phyloP scores from a whole-genome alignment of 805 yeast species.

The Kodamaea kaohsiungensis region DNA sequence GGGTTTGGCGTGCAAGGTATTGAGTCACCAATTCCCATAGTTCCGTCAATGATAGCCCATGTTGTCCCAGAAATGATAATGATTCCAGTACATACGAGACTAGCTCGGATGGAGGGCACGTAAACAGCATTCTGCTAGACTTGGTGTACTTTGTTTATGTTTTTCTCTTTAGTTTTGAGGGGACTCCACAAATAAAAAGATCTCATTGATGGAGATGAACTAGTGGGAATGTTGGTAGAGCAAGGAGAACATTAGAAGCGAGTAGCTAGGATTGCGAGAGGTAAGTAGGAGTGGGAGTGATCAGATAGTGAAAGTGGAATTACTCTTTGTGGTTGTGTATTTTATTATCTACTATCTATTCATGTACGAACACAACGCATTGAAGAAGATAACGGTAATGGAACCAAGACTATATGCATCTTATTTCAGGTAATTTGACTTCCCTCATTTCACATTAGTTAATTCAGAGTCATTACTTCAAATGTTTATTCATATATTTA shows the following conservation, averaged over 20 bases:
- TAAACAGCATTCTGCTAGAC: constrained; percentile 15
- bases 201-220: not conserved
- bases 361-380: no score
- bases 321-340: no score
- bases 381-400: no score
- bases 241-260: not conserved
- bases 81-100: constrained; percentile 24
- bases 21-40: constrained; percentile 27
- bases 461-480: no score
- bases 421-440: no score
- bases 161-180: not conserved
- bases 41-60: constrained; percentile 28
- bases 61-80: constrained; percentile 34
- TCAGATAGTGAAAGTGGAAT: no score
- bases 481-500: no score
- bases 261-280: no score
- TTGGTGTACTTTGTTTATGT: not conserved
- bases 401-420: no score
- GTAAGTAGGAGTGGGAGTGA: no score
- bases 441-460: no score
- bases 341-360: no score
- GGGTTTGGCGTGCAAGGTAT: not conserved
- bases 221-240: not conserved
- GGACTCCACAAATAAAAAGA: not conserved
- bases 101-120: constrained; percentile 21